phyloP scores from a whole-genome alignment of 352 stramenopile genomes.

The Lagenidium sp. region DNA sequence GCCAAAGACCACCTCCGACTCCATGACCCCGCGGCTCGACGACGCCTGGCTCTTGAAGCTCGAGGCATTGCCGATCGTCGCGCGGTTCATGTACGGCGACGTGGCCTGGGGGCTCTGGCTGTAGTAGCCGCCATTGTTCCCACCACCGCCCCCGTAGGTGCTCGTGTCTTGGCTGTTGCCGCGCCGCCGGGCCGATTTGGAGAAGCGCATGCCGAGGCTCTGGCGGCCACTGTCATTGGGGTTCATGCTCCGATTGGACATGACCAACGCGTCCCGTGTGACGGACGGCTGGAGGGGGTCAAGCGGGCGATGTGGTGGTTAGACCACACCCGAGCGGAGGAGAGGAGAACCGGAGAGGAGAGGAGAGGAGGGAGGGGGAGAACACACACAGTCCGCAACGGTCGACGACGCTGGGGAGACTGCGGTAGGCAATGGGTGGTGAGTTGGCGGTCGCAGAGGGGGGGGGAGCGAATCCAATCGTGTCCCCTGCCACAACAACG shows the following conservation, averaged over 20 bases:
- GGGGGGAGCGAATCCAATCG: no score
- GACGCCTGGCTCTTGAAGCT: constrained; percentile 10
- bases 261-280: constrained; percentile 11
- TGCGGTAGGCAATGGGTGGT: background rate
- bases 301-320: no score
- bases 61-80: constrained; percentile 39
- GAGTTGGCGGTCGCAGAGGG: background rate
- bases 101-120: constrained; percentile 33
- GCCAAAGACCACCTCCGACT: constrained; percentile 22
- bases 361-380: no score
- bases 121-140: constrained; percentile 20
- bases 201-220: constrained; percentile 60
- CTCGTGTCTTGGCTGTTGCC: constrained; percentile 57
- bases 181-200: constrained; percentile 43
- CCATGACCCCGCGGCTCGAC: constrained; percentile 7
- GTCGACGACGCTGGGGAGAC: no score
- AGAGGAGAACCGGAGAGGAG: no score
- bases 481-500: no score
- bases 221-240: constrained; percentile 4
- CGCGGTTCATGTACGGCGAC: constrained; percentile 25
- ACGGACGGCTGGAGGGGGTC: no score
- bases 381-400: no score
- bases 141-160: no score
- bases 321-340: no score
- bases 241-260: no score